phyloP scores from a whole-genome alignment of 768 basidiomycete genomes.

The Melanogaster broomeanus region DNA sequence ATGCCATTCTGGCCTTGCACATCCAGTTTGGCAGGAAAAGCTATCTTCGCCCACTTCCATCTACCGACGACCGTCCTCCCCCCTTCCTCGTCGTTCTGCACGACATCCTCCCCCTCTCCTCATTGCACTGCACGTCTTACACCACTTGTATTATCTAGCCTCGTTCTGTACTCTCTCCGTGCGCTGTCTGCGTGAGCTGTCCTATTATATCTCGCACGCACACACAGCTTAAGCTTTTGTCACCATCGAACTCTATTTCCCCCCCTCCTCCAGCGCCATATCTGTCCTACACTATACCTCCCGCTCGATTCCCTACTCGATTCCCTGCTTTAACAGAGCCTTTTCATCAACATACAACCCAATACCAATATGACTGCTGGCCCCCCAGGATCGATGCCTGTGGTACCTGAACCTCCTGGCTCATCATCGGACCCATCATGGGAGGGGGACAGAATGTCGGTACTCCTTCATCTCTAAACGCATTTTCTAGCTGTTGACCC shows the following conservation, averaged over 20 bases:
- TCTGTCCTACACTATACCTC: neutral
- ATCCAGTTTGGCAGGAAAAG: slow-evolving; percentile 28
- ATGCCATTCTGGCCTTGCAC: slow-evolving; percentile 36
- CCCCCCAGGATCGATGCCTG: slow-evolving; percentile 28
- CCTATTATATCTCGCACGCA: slow-evolving; percentile 15
- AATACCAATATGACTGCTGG: slow-evolving; percentile 20
- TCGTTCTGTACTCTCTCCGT: neutral
- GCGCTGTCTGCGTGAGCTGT: neutral
- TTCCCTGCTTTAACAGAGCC: neutral
- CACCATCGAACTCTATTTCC: slow-evolving; percentile 9
- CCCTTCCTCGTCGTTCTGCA: neutral
- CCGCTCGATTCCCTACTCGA: neutral
- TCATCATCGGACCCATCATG: slow-evolving; percentile 52
- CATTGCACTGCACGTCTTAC: neutral
- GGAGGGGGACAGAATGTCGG: slow-evolving; percentile 86
- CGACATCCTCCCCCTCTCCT: neutral
- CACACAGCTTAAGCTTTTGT: slow-evolving; percentile 11
- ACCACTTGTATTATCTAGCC: slow-evolving; percentile 4
- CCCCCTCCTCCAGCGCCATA: neutral
- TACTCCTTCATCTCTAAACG: slow-evolving; percentile 16
- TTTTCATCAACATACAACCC: neutral
- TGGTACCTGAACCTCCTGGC: slow-evolving; percentile 11
- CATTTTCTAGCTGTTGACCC: slow-evolving; percentile 4
- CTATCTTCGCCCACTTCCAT: slow-evolving; percentile 26
- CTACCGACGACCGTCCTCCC: slow-evolving; percentile 2